These are phyloP conservation scores for Fusarium chuoi DNA, from an alignment of 2,329 filamentous ascomycete species.

Conservation along the genomic window DNA sequence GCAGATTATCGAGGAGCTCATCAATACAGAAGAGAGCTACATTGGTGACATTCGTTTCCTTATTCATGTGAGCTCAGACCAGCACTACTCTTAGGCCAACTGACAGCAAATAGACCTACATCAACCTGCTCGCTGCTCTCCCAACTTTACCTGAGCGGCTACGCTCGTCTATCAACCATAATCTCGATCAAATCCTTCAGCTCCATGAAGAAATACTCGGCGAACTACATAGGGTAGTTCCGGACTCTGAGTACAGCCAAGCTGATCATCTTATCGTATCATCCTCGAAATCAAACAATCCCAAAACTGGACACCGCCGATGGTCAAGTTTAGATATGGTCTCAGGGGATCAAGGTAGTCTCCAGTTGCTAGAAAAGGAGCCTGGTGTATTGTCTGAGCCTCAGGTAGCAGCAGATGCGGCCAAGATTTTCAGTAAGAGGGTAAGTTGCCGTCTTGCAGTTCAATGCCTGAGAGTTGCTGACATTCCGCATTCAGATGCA, in stretches of 20 bases:
- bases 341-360: constrained; percentile 53
- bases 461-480: not conserved
- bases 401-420: constrained; percentile 68
- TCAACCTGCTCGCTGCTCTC: constrained; percentile 78
- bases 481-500: constrained; percentile 67
- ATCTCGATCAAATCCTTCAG: constrained; percentile 81
- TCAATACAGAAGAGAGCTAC: constrained; percentile 88
- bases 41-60: constrained; percentile 88
- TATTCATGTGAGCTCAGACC: constrained; percentile 72
- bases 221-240: constrained; percentile 76
- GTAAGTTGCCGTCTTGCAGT: constrained; percentile 49
- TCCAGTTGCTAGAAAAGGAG: constrained; percentile 57
- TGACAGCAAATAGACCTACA: constrained; percentile 69
- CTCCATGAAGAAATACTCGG: constrained; percentile 85
- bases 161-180: constrained; percentile 79
- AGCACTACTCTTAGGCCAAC: not conserved
- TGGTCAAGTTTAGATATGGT: constrained; percentile 62
- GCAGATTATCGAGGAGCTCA: constrained; percentile 84
- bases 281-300: constrained; percentile 19
- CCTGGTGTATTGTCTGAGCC: constrained; percentile 68
- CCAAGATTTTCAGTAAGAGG: constrained; percentile 69
- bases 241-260: constrained; percentile 72
- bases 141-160: constrained; percentile 72
- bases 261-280: constrained; percentile 30
- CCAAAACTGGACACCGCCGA: constrained; percentile 51